phyloP scores from a whole-genome alignment of 306 rosid genomes.

The Rosa chinensis region DNA sequence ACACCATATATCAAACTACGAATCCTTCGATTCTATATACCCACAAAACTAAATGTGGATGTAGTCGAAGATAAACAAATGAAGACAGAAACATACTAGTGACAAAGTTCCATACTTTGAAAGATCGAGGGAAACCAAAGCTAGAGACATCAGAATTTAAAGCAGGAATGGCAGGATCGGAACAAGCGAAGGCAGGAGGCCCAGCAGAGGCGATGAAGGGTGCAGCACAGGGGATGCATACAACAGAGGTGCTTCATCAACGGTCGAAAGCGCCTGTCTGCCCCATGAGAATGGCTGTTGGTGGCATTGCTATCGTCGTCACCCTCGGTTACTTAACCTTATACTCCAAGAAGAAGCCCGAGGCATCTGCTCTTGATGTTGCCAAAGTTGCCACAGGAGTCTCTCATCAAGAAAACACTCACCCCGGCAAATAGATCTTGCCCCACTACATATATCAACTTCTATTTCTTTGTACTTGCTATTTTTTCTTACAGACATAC shows the following conservation, averaged over 20 bases:
- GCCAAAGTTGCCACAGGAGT: conserved; percentile 45
- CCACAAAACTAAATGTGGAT: conserved; percentile 1
- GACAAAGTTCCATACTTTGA: background rate
- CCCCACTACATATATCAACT: background rate
- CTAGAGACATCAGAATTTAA: background rate
- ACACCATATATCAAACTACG: background rate
- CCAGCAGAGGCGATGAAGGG: conserved; percentile 28
- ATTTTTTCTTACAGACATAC: background rate
- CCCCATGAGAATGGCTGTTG: conserved; percentile 58
- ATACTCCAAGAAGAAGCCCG: conserved; percentile 65
- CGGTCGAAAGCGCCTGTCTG: conserved; percentile 36
- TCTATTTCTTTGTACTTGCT: background rate
- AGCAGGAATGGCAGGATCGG: conserved; percentile 31
- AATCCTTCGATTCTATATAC: background rate
- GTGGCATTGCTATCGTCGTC: conserved; percentile 47
- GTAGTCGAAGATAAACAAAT: background rate
- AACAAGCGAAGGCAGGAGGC: conserved; percentile 24
- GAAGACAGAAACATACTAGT: background rate
- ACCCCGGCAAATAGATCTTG: conserved; percentile 20
- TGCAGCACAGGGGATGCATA: conserved; percentile 24
- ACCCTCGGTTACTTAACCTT: conserved; percentile 50
- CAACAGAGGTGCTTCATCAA: conserved; percentile 54
- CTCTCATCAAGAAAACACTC: conserved; percentile 19
- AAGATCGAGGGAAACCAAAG: background rate
- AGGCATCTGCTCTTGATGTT: conserved; percentile 64